Evolutionary conservation across 2,329 filamentous ascomycete genomes (phyloP).

Genomic region (Penicillium janthinellum): DNA sequence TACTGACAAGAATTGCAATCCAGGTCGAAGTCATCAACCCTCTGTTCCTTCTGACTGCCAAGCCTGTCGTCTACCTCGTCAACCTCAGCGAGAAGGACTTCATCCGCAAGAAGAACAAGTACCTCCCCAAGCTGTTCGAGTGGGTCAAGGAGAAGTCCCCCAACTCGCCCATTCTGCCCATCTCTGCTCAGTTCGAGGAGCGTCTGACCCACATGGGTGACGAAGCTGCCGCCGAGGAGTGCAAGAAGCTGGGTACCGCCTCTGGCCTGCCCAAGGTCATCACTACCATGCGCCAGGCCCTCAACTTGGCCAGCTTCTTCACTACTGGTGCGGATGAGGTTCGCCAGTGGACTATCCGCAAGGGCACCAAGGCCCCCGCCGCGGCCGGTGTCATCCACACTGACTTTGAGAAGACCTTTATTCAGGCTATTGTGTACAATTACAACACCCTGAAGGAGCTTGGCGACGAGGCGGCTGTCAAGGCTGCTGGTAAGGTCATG

Average conservation of each 20-base stretch:
- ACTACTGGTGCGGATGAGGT: slow-evolving; percentile 95
- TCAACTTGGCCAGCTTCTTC: slow-evolving; percentile 95
- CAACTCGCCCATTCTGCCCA: slow-evolving; percentile 87
- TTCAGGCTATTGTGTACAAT: slow-evolving; percentile 94
- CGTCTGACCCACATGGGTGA: slow-evolving; percentile 78
- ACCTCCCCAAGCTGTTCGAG: slow-evolving; percentile 87
- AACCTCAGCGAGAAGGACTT: slow-evolving; percentile 98
- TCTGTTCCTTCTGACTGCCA: slow-evolving; percentile 90
- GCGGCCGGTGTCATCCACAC: slow-evolving; percentile 97
- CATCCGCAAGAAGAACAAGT: slow-evolving; percentile 99
- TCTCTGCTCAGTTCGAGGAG: slow-evolving; percentile 92
- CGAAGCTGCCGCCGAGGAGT: slow-evolving; percentile 81
- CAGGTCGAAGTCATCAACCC: slow-evolving; percentile 98
- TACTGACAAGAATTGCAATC: slow-evolving; percentile 24
- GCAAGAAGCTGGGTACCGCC: slow-evolving; percentile 82
- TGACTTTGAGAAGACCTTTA: slow-evolving; percentile 99
- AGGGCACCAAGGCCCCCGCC: slow-evolving; percentile 94
- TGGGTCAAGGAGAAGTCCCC: slow-evolving; percentile 92
- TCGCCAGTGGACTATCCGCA: slow-evolving; percentile 95
- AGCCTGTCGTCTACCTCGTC: slow-evolving; percentile 95
- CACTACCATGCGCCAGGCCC: slow-evolving; percentile 84
- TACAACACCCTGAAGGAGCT: slow-evolving; percentile 77
- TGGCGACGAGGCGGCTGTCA: slow-evolving; percentile 84
- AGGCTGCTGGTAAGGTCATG: slow-evolving; percentile 93
- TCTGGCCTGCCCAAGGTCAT: slow-evolving; percentile 92